Evolutionary conservation across 1,284 basidiomycete genomes (phyloP).

Genomic region (Naganishia sp.): DNA sequence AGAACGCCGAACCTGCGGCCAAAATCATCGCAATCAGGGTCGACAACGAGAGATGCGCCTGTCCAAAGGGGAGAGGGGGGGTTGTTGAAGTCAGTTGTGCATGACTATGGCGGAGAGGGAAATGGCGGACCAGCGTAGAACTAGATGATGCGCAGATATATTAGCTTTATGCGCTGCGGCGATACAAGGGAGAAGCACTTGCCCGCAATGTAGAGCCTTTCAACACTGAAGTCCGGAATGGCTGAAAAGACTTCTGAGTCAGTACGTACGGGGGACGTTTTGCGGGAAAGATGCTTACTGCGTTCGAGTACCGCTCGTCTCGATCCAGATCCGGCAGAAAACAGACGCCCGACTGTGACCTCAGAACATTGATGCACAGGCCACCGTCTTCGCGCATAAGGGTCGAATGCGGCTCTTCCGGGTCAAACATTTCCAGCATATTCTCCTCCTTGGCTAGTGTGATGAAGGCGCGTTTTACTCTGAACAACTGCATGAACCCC

Average conservation of each 20-base stretch:
- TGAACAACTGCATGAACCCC: background rate
- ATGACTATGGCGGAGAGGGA: background rate
- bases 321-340: background rate
- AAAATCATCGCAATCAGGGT: background rate
- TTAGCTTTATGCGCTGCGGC: too few species aligned
- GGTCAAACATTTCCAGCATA: slow-evolving; percentile 20
- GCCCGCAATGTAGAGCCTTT: too few species aligned
- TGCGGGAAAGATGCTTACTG: too few species aligned
- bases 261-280: too few species aligned
- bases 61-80: background rate
- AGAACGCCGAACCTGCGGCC: slow-evolving; percentile 6
- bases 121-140: background rate
- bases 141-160: too few species aligned
- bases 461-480: slow-evolving; percentile 19
- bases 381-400: background rate
- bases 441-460: slow-evolving; percentile 15
- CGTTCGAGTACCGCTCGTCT: too few species aligned
- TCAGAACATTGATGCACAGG: background rate
- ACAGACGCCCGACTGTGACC: background rate
- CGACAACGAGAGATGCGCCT: slow-evolving; percentile 7
- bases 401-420: slow-evolving; percentile 10
- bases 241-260: too few species aligned
- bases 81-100: background rate
- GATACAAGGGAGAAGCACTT: too few species aligned
- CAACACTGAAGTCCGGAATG: too few species aligned